phyloP scores from a whole-genome alignment of 495 filamentous ascomycete genomes.

The Platismatia glauca region DNA sequence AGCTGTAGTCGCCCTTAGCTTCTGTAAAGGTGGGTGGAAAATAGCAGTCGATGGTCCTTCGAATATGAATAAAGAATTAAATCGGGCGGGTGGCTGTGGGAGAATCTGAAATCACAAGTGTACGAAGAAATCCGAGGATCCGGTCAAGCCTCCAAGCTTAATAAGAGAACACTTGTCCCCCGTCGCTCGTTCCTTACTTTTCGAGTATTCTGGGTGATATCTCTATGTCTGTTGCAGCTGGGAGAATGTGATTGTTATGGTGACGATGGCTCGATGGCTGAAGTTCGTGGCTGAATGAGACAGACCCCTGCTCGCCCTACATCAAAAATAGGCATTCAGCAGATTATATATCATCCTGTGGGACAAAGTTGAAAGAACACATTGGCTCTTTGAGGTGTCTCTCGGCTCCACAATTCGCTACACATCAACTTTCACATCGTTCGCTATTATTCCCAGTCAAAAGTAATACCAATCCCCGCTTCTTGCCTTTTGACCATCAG shows the following conservation, averaged over 20 bases:
- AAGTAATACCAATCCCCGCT: neutral
- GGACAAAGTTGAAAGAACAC: slow-evolving; percentile 1
- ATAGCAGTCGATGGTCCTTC: slow-evolving; percentile 2
- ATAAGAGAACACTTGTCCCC: neutral
- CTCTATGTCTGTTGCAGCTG: too few relatives aligned
- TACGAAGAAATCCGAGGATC: slow-evolving; percentile 27
- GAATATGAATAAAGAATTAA: too few relatives aligned
- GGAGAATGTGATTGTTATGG: too few relatives aligned
- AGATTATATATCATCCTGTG: too few relatives aligned
- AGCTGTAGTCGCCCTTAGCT: neutral
- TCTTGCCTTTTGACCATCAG: neutral
- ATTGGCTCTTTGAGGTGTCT: neutral
- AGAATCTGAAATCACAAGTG: neutral
- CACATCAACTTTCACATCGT: neutral
- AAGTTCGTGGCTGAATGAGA: neutral
- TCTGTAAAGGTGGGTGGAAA: neutral
- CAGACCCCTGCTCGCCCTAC: slow-evolving; percentile 2
- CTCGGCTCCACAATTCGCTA: too few relatives aligned
- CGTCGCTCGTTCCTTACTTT: too few relatives aligned
- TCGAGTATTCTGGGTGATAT: too few relatives aligned
- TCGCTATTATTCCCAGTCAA: neutral
- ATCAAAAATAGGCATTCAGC: too few relatives aligned
- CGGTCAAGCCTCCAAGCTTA: neutral
- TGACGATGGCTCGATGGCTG: too few relatives aligned
- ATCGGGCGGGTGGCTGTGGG: too few relatives aligned